phyloP scores from a whole-genome alignment of 768 basidiomycete genomes.

The Harrya chromipes region DNA sequence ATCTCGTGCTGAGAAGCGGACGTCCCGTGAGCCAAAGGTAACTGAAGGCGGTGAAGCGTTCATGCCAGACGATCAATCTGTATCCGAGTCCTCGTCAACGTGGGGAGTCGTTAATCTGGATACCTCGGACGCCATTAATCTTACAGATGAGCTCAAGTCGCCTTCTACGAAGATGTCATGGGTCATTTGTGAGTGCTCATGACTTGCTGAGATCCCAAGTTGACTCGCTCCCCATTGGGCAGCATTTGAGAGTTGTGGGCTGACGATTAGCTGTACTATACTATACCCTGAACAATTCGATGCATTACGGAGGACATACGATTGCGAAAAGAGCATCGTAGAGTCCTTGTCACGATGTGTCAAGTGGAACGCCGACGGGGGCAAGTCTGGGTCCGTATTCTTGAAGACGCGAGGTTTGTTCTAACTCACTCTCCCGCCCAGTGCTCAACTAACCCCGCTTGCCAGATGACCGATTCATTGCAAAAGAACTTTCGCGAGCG shows the following conservation, averaged over 20 bases:
- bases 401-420: slow-evolving; percentile 84
- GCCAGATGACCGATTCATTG: slow-evolving; percentile 95
- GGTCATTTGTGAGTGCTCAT: slow-evolving; percentile 63
- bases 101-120: slow-evolving; percentile 93
- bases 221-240: slow-evolving; percentile 1
- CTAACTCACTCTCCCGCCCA: not conserved
- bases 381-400: slow-evolving; percentile 96
- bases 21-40: slow-evolving; percentile 49
- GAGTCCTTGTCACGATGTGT: slow-evolving; percentile 92
- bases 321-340: slow-evolving; percentile 91
- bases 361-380: slow-evolving; percentile 94
- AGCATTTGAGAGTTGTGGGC: slow-evolving; percentile 89
- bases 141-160: slow-evolving; percentile 71
- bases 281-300: slow-evolving; percentile 98
- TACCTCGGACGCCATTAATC: slow-evolving; percentile 57
- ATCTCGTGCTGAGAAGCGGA: slow-evolving; percentile 75
- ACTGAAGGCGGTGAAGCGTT: slow-evolving; percentile 78
- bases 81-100: slow-evolving; percentile 80
- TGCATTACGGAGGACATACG: slow-evolving; percentile 85
- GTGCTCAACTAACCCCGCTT: not conserved
- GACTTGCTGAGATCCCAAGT: not conserved
- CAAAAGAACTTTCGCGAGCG: slow-evolving; percentile 88
- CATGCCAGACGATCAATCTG: slow-evolving; percentile 88
- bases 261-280: slow-evolving; percentile 91
- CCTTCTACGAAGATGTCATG: slow-evolving; percentile 79